Evolutionary conservation across 2,329 filamentous ascomycete genomes (phyloP).

Genomic region (Fusarium sp.): DNA sequence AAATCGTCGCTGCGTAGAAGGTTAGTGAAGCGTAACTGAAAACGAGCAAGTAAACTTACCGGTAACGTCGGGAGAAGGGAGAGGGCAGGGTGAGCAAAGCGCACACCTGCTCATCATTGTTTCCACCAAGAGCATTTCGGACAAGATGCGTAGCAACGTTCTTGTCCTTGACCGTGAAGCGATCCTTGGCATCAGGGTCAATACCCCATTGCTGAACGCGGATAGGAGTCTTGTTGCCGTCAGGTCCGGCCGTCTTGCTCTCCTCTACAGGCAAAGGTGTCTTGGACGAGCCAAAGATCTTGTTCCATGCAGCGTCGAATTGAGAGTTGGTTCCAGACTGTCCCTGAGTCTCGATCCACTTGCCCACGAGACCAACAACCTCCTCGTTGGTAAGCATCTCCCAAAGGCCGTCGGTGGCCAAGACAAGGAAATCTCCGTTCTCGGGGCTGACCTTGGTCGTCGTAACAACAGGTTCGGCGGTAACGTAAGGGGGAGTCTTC

Average conservation of each 20-base stretch:
- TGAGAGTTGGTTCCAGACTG: constrained; percentile 66
- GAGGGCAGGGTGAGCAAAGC: constrained; percentile 90
- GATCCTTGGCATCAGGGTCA: constrained; percentile 74
- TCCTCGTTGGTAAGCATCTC: constrained; percentile 99
- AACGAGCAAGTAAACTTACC: constrained; percentile 60
- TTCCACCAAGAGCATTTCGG: constrained; percentile 92
- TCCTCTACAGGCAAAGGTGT: constrained; percentile 81
- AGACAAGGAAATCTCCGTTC: constrained; percentile 92
- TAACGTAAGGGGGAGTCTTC: constrained; percentile 95
- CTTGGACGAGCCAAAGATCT: constrained; percentile 64
- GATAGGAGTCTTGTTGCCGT: constrained; percentile 87
- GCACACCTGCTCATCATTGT: constrained; percentile 92
- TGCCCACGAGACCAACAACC: constrained; percentile 93
- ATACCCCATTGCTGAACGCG: constrained; percentile 93
- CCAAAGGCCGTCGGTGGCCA: constrained; percentile 97
- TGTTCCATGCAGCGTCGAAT: constrained; percentile 76
- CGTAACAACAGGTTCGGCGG: constrained; percentile 92
- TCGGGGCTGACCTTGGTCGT: constrained; percentile 91
- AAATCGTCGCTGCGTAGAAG: constrained; percentile 78
- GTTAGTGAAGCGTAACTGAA: constrained; percentile 1
- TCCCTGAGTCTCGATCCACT: constrained; percentile 90
- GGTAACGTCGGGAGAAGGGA: constrained; percentile 90
- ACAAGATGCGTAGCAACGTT: constrained; percentile 97
- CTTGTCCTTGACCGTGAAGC: constrained; percentile 95
- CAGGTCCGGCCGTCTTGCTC: constrained; percentile 57